Base-by-base conservation (phyloP, 352 stramenopile genomes). In the Hyaloperonospora brassicae region DNA sequence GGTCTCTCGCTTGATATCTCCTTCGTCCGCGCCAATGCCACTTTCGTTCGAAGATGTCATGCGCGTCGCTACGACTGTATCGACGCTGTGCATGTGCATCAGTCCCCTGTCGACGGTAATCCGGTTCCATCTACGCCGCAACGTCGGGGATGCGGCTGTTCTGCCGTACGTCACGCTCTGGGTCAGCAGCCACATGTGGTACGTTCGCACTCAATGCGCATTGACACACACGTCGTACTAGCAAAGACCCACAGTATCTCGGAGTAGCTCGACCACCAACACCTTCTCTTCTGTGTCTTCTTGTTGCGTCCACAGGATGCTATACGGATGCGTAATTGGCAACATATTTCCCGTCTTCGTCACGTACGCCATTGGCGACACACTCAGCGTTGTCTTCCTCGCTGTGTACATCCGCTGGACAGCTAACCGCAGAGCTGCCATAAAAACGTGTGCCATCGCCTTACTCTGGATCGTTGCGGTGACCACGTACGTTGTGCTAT, bases 161-260 rank as follows among this genome's bases (percentile, higher is more conserved):
- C 56, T 85, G 21, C 77, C 79, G 14, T 75, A 87, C 22, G 75
- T 75, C 12, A 73, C 77, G 35, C 70, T 89, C 25, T 89, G 76
- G 75, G 59, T 58, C 30, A 82, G 73, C 62, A 81, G 82, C 52
- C 75, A 87, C 62, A 80, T 84, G 34, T 87, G 76, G 76, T 89
- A 70, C 54, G 70, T 1, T 17, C 17, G 5, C 36, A 22, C 11
- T 21, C 9, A 2, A 6, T 44, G 2, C 9, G 10, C n/a, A 21
- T n/a, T 22, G 36, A 42, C n/a, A 21, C 36, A 21, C 5, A 42
- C 3, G 3, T n/a, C 36, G 2, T 42, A 10, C 36, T 42, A 42
- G 14, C 36, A 12, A 42, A 39, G 7, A 39, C 7, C 13, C n/a
- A 22, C 5, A 44, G 39, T 11, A 44, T 21, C 22, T n/a, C n/a